Conservation (phyloP, 1,139 yeast species). For the Candida sp. region DNA sequence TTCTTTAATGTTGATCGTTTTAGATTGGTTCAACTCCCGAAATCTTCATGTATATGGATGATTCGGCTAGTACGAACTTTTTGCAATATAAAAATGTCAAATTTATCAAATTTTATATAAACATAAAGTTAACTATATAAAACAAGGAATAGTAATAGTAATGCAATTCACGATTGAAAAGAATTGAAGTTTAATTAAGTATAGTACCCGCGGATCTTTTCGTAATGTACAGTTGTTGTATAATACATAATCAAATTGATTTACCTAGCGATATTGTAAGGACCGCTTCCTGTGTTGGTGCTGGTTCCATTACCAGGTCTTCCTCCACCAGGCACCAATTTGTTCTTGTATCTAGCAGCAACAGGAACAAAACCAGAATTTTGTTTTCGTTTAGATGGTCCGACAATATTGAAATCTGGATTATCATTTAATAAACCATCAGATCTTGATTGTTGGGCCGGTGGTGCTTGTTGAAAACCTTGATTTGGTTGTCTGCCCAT, state of each 20-base stretch:
- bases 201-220: background rate
- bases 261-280: constrained; percentile 6
- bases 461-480: constrained; percentile 2
- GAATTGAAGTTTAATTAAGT: background rate
- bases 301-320: constrained; percentile 10
- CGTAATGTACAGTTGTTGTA: background rate
- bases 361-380: constrained; percentile 16
- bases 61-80: too few species aligned
- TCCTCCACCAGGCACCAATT: constrained; percentile 11
- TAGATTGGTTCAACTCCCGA: too few species aligned
- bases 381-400: constrained; percentile 22
- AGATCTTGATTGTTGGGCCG: constrained; percentile 35
- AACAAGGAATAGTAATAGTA: background rate
- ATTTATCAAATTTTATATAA: background rate
- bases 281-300: constrained; percentile 12
- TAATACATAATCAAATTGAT: too few species aligned
- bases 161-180: background rate
- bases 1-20: too few species aligned
- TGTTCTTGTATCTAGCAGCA: constrained; percentile 12
- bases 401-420: constrained; percentile 48
- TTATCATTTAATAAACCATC: constrained; percentile 47
- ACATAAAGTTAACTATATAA: background rate
- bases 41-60: too few species aligned
- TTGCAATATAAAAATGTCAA: background rate
- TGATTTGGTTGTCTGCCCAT: background rate